These are phyloP conservation scores for Acanthamoeba polyphaga DNA, from an alignment of 208 protist species.

Conservation along the genomic window DNA sequence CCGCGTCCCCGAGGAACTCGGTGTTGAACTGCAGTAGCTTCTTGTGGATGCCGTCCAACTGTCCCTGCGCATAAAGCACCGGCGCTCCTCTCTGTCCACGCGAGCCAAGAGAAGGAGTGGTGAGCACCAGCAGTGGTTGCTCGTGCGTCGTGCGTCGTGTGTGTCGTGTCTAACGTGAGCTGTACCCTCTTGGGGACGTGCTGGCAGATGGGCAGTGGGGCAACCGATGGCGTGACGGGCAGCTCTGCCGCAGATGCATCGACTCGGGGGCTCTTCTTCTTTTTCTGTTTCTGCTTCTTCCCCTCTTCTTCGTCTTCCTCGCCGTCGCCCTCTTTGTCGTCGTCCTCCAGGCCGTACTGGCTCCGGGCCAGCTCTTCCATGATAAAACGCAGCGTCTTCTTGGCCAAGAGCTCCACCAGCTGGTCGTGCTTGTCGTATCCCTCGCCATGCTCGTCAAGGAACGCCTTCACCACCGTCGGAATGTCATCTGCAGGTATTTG, in stretches of 20 bases:
- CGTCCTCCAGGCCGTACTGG: neutral
- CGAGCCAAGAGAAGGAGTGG: neutral
- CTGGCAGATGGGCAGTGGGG: neutral
- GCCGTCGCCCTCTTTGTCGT: neutral
- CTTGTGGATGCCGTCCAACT: conserved; percentile 61
- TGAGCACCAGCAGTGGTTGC: neutral
- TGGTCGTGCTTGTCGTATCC: neutral
- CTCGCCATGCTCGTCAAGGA: neutral
- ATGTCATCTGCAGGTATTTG: neutral
- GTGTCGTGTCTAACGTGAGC: too few species aligned
- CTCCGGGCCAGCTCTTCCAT: neutral
- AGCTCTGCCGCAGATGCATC: neutral
- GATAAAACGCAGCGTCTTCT: neutral
- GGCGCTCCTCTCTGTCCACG: conserved; percentile 10
- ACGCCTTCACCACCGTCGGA: neutral
- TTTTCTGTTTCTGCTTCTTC: neutral
- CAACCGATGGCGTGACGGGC: neutral
- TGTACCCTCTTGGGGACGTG: conserved; percentile 1
- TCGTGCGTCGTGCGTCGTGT: too few species aligned
- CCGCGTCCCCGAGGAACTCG: neutral
- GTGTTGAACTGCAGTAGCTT: conserved; percentile 60
- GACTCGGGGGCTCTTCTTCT: neutral
- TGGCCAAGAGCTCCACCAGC: conserved; percentile 14
- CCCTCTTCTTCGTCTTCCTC: neutral
- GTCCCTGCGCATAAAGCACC: conserved; percentile 57